Base-by-base conservation (phyloP, 306 rosid species). In the Datisca glomerata region DNA sequence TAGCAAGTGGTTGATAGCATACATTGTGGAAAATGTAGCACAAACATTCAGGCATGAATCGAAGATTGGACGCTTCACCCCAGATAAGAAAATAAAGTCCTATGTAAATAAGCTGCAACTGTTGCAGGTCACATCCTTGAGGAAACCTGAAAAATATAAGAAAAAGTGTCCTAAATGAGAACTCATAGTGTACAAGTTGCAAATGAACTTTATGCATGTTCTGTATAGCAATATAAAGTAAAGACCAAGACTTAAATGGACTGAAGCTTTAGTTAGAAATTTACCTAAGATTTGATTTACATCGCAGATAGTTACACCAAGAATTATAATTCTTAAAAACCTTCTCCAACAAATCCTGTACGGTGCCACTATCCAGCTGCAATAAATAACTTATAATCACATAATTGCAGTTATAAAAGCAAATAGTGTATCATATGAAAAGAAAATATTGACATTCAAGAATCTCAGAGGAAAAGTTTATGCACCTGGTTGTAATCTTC, bases 51-150 rank as follows among this genome's bases (percentile, higher is more conserved):
- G 98, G 94, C 98, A 91, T 91, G 73, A 91, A 91, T 32, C 98
- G 91, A 59, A 80, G 36, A 59, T 91, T 91, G 64, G 98, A 84
- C 72, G 98, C 98, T 77, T 91, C 98, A 25, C 98, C 98, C 98
- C 98, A 91, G 53, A 91, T 80, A 57, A 91, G 95, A 73, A 91
- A 76, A 78, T 84, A 83, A 55, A 91, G 98, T 24, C 76, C 92
- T 43, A 80, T 75, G 67, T 72, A 84, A 41, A 91, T 73, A 38
- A 91, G 81, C 31, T 73, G 65, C 65, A 84, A 24, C 49, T 78
- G 93, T 61, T 78, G 75, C 31, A 9, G 53, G 63, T 69, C 56
- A 41, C 38, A 45, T 35, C 34, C 54, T 23, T 5, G 68, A 14
- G 73, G 81, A 63, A 44, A 66, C 68, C 98, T 91, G 62, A 21